phyloP scores from a whole-genome alignment of 1,284 basidiomycete species.

The Pterulicium gracile region DNA sequence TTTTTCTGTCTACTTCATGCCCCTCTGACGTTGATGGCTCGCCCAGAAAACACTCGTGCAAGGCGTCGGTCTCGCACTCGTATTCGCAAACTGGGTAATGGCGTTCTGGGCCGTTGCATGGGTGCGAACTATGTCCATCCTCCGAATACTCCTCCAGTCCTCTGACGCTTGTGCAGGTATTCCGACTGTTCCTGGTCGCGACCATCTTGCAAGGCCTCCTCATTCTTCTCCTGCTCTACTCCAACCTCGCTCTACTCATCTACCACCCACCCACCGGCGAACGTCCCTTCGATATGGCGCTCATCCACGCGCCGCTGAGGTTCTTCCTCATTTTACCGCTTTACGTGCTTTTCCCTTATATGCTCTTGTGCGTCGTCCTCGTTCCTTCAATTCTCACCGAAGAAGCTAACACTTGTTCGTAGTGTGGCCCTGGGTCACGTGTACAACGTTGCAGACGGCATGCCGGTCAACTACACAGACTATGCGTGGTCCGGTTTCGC shows the following conservation, averaged over 20 bases:
- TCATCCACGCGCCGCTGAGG: slow-evolving; percentile 66
- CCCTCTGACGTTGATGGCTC: neutral
- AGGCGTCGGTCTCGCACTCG: slow-evolving; percentile 70
- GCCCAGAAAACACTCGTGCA: slow-evolving; percentile 52
- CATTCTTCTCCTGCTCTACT: slow-evolving; percentile 49
- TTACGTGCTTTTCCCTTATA: slow-evolving; percentile 24
- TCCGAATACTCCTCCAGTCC: neutral
- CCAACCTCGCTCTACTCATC: slow-evolving; percentile 54
- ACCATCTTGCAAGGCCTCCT: slow-evolving; percentile 54
- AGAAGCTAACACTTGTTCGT: neutral
- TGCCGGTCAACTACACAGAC: slow-evolving; percentile 33
- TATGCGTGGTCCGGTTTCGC: slow-evolving; percentile 53
- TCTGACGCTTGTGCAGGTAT: slow-evolving; percentile 26
- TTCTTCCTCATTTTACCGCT: slow-evolving; percentile 59
- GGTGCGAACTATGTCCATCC: slow-evolving; percentile 30
- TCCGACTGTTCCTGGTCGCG: slow-evolving; percentile 49
- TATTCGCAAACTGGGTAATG: slow-evolving; percentile 75
- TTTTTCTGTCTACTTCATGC: slow-evolving; percentile 1
- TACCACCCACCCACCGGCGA: slow-evolving; percentile 48
- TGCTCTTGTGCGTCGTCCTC: slow-evolving; percentile 32
- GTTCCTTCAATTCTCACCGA: neutral
- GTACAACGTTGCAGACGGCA: slow-evolving; percentile 24
- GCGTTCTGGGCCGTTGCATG: slow-evolving; percentile 78
- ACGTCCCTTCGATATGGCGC: slow-evolving; percentile 50
- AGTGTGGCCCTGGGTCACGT: slow-evolving; percentile 35